These are phyloP conservation scores for Diaporthe vaccinii DNA, from an alignment of 2,329 filamentous ascomycete species.

Conservation along the genomic window DNA sequence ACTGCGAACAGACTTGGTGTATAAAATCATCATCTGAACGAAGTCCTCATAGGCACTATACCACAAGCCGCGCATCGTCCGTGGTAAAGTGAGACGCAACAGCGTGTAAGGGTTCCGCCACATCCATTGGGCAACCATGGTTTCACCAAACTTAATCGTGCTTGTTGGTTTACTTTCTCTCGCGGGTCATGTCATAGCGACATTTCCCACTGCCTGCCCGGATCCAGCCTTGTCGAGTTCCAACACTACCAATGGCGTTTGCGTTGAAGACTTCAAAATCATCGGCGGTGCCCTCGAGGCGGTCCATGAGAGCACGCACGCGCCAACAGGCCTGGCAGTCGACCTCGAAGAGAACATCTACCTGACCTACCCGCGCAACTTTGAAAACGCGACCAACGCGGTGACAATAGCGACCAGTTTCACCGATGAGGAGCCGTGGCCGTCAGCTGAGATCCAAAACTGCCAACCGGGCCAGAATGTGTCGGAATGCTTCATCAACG, in stretches of 20 bases:
- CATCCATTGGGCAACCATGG: background rate
- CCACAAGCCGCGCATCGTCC: background rate
- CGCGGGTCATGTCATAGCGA: background rate
- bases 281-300: slow-evolving; percentile 52
- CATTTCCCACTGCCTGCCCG: slow-evolving; percentile 31
- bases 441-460: slow-evolving; percentile 55
- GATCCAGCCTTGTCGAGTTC: slow-evolving; percentile 32
- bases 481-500: slow-evolving; percentile 59
- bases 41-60: background rate
- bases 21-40: background rate
- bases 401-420: slow-evolving; percentile 55
- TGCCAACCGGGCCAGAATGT: slow-evolving; percentile 53
- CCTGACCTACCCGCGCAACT: slow-evolving; percentile 57
- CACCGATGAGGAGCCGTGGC: slow-evolving; percentile 55
- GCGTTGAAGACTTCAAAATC: slow-evolving; percentile 50
- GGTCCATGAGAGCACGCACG: slow-evolving; percentile 53
- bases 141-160: background rate
- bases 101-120: too few species aligned
- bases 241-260: slow-evolving; percentile 36
- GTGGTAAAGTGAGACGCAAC: too few species aligned
- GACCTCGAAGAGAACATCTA: slow-evolving; percentile 54
- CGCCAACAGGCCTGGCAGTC: slow-evolving; percentile 56
- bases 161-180: slow-evolving; percentile 4
- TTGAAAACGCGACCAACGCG: slow-evolving; percentile 52
- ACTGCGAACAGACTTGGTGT: background rate